A percentile compares a stretch with the other conserved stretches of the same genome.
These are phyloP conservation scores for Bodo saltans DNA, from an alignment of 78 protist species.

Conservation along the genomic window DNA sequence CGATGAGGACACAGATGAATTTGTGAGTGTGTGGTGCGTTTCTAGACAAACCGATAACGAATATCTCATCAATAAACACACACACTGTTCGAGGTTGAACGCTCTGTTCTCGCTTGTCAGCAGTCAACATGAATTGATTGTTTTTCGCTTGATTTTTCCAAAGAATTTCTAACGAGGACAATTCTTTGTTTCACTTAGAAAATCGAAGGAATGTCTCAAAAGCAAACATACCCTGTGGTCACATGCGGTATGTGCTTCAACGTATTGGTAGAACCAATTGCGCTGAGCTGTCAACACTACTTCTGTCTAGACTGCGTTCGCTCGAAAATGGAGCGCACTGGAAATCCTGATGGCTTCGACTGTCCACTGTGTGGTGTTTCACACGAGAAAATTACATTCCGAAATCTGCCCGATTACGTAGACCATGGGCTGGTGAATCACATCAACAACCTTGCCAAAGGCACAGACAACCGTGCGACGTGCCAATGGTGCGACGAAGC, in stretches of 20 bases:
- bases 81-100: no score
- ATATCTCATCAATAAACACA: no score
- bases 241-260: background rate
- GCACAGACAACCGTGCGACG: background rate
- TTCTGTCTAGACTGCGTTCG: background rate
- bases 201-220: no score
- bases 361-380: background rate
- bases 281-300: background rate
- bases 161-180: no score
- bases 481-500: background rate
- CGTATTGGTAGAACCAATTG: background rate
- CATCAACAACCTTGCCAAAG: background rate
- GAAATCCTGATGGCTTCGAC: background rate
- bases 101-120: no score
- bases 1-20: no score
- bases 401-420: background rate
- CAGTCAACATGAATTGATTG: no score
- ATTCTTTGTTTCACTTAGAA: no score
- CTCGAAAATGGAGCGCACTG: background rate
- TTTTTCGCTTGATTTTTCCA: no score
- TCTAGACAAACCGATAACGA: no score
- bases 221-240: no score
- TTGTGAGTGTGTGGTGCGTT: no score
- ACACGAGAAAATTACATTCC: background rate
- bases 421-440: background rate